A percentile compares a stretch with the other conserved stretches of the same genome.
Evolutionary conservation across 2,329 filamentous ascomycete genomes (phyloP).

Genomic region (Fusarium nurragi): DNA sequence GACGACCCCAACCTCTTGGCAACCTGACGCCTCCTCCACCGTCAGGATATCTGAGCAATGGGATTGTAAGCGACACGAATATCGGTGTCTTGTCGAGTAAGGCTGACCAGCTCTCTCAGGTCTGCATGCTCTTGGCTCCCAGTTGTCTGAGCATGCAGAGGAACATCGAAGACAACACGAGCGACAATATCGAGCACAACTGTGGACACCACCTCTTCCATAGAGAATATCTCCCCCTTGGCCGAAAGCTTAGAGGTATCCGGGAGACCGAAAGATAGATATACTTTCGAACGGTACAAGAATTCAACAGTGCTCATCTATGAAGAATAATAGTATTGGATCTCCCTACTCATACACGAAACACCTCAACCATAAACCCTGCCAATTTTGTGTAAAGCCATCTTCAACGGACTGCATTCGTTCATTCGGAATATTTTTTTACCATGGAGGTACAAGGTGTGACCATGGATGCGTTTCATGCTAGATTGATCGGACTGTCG

Average conservation of each 20-base stretch:
- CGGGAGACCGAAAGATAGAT: too few species aligned
- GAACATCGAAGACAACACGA: background rate
- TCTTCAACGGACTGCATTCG: background rate
- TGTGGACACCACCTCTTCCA: conserved; percentile 7
- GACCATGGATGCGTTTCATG: background rate
- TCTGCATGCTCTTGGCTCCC: conserved; percentile 11
- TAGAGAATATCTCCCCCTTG: conserved; percentile 11
- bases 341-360: background rate
- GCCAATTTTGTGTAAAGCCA: background rate
- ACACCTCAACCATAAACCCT: too few species aligned
- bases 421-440: accelerated
- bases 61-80: conserved; percentile 9
- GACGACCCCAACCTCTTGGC: background rate
- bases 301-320: too few species aligned
- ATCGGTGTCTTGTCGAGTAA: conserved; percentile 2
- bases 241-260: background rate
- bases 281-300: background rate
- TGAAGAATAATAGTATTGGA: background rate
- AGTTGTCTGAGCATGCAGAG: conserved; percentile 2
- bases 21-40: conserved; percentile 8
- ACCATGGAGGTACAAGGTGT: background rate
- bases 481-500: background rate
- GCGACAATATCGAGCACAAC: conserved; percentile 4
- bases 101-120: conserved; percentile 2
- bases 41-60: background rate